A percentile compares a stretch with the other conserved stretches of the same genome.
phyloP scores from a whole-genome alignment of 805 yeast genomes.

The Metschnikowia baotianmanensis region DNA sequence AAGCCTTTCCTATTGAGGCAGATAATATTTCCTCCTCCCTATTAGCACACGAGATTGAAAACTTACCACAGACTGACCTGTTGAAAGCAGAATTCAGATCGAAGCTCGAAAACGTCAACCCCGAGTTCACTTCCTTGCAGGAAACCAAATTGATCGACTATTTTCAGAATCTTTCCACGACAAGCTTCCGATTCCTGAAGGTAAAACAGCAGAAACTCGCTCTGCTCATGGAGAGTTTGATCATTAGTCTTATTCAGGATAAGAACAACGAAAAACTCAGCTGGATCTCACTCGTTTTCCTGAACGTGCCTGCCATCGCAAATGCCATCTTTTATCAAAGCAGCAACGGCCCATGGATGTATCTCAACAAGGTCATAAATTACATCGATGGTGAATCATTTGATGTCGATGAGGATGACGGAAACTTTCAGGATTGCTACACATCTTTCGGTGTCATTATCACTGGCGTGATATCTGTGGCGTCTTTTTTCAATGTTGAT shows the following conservation, averaged over 20 bases:
- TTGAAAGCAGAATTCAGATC: conserved; percentile 24
- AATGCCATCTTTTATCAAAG: conserved; percentile 17
- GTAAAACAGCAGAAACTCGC: conserved; percentile 16
- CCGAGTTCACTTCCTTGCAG: conserved; percentile 40
- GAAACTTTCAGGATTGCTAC: conserved; percentile 62
- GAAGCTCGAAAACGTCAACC: conserved; percentile 32
- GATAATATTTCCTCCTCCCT: conserved; percentile 21
- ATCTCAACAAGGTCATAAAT: conserved; percentile 23
- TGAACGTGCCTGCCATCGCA: conserved; percentile 14
- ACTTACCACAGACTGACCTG: conserved; percentile 19
- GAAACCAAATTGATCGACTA: conserved; percentile 37
- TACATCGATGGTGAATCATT: conserved; percentile 20
- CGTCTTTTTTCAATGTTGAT: conserved; percentile 27
- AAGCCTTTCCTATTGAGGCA: conserved; percentile 29
- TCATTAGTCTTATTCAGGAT: conserved; percentile 13
- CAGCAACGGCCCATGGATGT: conserved; percentile 18
- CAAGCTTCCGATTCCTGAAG: conserved; percentile 20
- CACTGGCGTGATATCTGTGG: conserved; percentile 27
- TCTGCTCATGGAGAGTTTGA: conserved; percentile 19
- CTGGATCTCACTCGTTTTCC: conserved; percentile 21
- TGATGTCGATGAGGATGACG: conserved; percentile 49
- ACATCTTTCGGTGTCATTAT: conserved; percentile 65
- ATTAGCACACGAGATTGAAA: conserved; percentile 28
- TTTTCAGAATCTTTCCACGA: conserved; percentile 21
- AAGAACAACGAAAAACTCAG: conserved; percentile 26